Evolutionary conservation across 257 asterid genomes (phyloP).

Genomic region (Plantago major): DNA sequence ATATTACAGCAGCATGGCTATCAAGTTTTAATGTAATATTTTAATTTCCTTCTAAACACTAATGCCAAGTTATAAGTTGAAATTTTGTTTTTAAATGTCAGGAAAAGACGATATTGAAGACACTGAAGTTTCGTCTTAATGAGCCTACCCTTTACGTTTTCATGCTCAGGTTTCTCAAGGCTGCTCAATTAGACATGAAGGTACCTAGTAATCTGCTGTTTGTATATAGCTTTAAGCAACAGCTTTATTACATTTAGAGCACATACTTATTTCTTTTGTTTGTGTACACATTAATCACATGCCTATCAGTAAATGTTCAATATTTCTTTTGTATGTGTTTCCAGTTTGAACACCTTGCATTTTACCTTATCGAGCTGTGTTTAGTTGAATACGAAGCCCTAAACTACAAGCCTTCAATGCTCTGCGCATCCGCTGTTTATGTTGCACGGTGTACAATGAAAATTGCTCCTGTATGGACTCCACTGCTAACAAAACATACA

Average conservation of each 20-base stretch:
- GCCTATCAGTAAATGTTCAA: neutral
- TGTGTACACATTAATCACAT: neutral
- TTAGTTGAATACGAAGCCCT: slow-evolving; percentile 78
- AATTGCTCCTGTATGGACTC: slow-evolving; percentile 73
- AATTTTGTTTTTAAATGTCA: slow-evolving; percentile 29
- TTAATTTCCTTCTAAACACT: neutral
- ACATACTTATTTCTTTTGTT: neutral
- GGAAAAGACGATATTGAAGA: slow-evolving; percentile 70
- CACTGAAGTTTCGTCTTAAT: slow-evolving; percentile 83
- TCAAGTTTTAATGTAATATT: neutral
- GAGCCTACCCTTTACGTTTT: slow-evolving; percentile 91
- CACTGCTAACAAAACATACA: slow-evolving; percentile 59
- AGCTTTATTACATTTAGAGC: neutral
- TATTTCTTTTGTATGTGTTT: slow-evolving; percentile 12
- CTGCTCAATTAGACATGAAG: slow-evolving; percentile 70
- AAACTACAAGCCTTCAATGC: slow-evolving; percentile 83
- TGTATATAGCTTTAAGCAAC: neutral
- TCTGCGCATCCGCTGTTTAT: slow-evolving; percentile 90
- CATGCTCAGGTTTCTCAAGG: slow-evolving; percentile 92
- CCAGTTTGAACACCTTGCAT: slow-evolving; percentile 83
- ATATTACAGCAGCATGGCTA: slow-evolving; percentile 4
- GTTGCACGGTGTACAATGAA: slow-evolving; percentile 76
- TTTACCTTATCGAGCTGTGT: slow-evolving; percentile 89
- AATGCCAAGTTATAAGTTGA: neutral
- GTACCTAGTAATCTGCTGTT: slow-evolving; percentile 20